Evolutionary conservation across 495 filamentous ascomycete genomes (phyloP).

Genomic region (Thozetella sp.): DNA sequence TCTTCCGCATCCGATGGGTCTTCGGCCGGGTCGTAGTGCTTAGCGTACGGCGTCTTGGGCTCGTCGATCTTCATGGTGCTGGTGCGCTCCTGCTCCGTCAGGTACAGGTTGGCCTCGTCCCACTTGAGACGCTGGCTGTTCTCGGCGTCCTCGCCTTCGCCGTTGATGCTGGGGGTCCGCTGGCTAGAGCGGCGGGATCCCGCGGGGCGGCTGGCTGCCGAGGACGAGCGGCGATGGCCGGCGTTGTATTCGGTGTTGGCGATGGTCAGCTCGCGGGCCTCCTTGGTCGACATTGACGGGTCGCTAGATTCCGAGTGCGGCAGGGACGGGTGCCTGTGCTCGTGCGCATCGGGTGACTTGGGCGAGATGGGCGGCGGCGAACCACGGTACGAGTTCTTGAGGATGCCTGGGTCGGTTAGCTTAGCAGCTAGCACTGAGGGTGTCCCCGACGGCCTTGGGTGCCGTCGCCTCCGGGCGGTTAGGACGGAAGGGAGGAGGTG

Average conservation of each 20-base stretch:
- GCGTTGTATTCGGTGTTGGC: constrained; percentile 95
- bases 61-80: constrained; percentile 98
- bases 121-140: constrained; percentile 82
- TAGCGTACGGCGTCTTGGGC: constrained; percentile 95
- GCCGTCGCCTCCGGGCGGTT: too few relatives aligned
- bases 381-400: constrained; percentile 82
- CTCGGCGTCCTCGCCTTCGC: constrained; percentile 45
- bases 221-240: constrained; percentile 84
- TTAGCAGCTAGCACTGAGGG: too few relatives aligned
- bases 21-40: constrained; percentile 84
- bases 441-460: neutral
- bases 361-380: constrained; percentile 55
- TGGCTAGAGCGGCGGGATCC: constrained; percentile 73
- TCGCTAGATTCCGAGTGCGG: constrained; percentile 32
- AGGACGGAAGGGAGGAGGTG: too few relatives aligned
- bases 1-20: constrained; percentile 80
- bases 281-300: constrained; percentile 39
- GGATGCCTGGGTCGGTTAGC: constrained; percentile 66
- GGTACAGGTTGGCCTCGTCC: constrained; percentile 96
- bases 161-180: constrained; percentile 37
- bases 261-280: constrained; percentile 85
- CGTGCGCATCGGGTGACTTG: constrained; percentile 25
- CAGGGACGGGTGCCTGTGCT: constrained; percentile 28
- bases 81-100: constrained; percentile 92
- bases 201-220: constrained; percentile 56